Base-by-base conservation (phyloP, 495 filamentous ascomycete species). In the Daldinia concentrica region DNA sequence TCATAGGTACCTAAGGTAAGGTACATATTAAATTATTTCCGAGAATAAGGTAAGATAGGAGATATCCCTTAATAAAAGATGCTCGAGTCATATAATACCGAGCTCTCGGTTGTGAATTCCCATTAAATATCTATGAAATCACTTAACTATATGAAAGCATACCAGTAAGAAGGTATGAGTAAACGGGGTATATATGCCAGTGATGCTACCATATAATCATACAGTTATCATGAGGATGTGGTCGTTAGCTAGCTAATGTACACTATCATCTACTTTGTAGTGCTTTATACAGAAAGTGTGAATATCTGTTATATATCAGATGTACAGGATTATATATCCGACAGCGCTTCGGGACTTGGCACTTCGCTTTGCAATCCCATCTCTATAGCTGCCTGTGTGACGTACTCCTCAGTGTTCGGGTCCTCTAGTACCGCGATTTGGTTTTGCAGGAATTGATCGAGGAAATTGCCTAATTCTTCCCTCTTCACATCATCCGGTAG, bases 351-450 rank as follows among this genome's bases (percentile, higher is more conserved):
- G 14, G 41, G 43, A 24, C 57, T 48, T 32, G 50, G 41, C 11
- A 39, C 52, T 17, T 64, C 58, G 27, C 15, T 52, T 9, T 78
- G 78, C 65, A 86, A 82, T 6, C 85, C 84, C 88, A 91, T 90
- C 63, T 89, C 86, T 52, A 64, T 59, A 15, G 87, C 86, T 22
- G 85, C 85, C 22, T 76, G 68, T 24, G 74, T 72, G 26, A 90
- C 59, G 37, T 67, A n/a, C 4, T 62, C 76, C 43, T 83, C 75
- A 3, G 77, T 71, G 55, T 87, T 80, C n/a, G 82, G 74, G 4
- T 67, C 66, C 39, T 45, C 58, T 2, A 58, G n/a, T 76, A 66
- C 11, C 74, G 58, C 58, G 64, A 77, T 59, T 79, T 77, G 57
- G 79, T 62, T 61, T 29, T 76, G 62, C 4, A 77, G 32, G 11